These are phyloP conservation scores for Amanita rubescens DNA, from an alignment of 768 basidiomycete species.

Conservation along the genomic window DNA sequence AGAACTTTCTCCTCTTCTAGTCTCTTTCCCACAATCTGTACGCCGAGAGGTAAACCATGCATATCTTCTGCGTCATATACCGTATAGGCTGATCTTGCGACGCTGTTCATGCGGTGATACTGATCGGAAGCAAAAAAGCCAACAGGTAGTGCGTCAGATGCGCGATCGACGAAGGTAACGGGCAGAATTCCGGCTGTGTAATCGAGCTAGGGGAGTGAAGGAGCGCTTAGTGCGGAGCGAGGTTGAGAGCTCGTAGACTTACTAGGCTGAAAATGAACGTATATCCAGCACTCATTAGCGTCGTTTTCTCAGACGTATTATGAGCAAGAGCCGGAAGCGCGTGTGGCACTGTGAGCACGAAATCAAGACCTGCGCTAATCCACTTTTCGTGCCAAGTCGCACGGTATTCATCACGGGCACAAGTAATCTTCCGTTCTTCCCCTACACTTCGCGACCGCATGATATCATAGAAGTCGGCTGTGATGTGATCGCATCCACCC, in stretches of 20 bases:
- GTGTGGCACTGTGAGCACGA: slow-evolving; percentile 54
- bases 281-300: slow-evolving; percentile 53
- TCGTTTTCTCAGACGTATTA: slow-evolving; percentile 42
- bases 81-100: slow-evolving; percentile 33
- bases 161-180: slow-evolving; percentile 42
- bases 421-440: slow-evolving; percentile 45
- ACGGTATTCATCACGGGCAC: slow-evolving; percentile 35
- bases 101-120: slow-evolving; percentile 25
- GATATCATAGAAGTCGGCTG: slow-evolving; percentile 27
- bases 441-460: slow-evolving; percentile 41
- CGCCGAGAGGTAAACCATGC: slow-evolving; percentile 61
- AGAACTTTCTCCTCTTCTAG: slow-evolving; percentile 71
- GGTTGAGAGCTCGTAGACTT: slow-evolving; percentile 1
- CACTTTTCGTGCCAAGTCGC: slow-evolving; percentile 39
- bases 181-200: slow-evolving; percentile 54
- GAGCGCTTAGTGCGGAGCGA: background rate
- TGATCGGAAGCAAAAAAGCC: slow-evolving; percentile 25
- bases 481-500: slow-evolving; percentile 29
- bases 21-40: slow-evolving; percentile 54
- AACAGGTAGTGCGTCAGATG: slow-evolving; percentile 25
- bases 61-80: slow-evolving; percentile 55
- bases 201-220: slow-evolving; percentile 32
- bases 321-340: slow-evolving; percentile 54
- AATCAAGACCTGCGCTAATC: slow-evolving; percentile 49
- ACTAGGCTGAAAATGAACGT: slow-evolving; percentile 66